Evolutionary conservation across 2,329 filamentous ascomycete species (phyloP), one percentile per base, ranked within the genome.

Genomic region (Hypoxylon sp.): DNA sequence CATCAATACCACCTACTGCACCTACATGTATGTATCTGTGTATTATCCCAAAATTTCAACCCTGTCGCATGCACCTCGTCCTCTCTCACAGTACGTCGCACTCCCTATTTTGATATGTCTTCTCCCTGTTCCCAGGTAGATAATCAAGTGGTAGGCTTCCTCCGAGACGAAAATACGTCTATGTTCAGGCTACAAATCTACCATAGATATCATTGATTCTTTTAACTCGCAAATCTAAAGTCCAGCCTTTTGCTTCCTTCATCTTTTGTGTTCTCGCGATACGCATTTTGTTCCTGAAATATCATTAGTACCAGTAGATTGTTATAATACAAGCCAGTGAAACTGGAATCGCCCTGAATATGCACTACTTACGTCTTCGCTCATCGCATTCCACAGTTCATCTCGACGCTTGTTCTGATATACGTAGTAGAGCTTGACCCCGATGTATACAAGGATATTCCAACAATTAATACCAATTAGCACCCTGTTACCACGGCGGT

Each of bases 341-440:
- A 6, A 2, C 26, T 6, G 3, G 26, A 4, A 26, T 26, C 26
- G 3, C 26, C 5, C 2, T 1, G 26, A 6, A 26, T 26, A 26
- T 26, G 26, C 26, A 3, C 26, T 48, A 22, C 69, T 72, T 55
- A 74, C 67, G 48, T 74, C 71, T 44, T 60, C 47, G 5, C 57
- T 70, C 69, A 75, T 60, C 1, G 54, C 55, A 24, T 66, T 54
- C 73, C 73, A 75, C 44, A 66, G 44, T 8, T 17, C 63, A 8
- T 74, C 73, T 33, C 64, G 66, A 24, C 59, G 60, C 46, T 74
- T 83, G 54, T 84, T 84, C 1, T 79, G 76, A 78, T 75, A 79
- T 11, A 81, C 74, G 55, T 84, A 82, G 58, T 78, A 82, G 0
- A 74, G 68, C 70, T 83, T 84, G 17, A 78, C 74, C 1, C 78